Evolutionary conservation across 345 rosid genomes (phyloP), one percentile per base, ranked within the genome.

Genomic region (Brassica nigra): DNA sequence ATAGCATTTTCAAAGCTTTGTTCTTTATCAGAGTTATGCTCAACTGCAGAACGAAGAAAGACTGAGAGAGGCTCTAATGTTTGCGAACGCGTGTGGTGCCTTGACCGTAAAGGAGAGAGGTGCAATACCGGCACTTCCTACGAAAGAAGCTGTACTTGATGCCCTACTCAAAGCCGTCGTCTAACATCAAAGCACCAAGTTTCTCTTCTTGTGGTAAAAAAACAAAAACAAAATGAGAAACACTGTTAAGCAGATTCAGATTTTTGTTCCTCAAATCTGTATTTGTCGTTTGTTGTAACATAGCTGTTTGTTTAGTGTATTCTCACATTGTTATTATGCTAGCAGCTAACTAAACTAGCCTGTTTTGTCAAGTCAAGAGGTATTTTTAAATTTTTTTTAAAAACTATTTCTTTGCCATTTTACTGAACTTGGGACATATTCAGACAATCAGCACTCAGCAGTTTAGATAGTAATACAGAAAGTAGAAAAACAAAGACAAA

Each of bases 61-160:
- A 78, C 82, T 95, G 47, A 83, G 90, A 83, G 93, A 90, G 4
- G 94, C 93, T 39, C 90, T 95, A 1, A 79, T 77, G 83, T 95
- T 91, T 84, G 94, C 99, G 6, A 95, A 95, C 62, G 96, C 90
- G 0, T 95, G 99, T 7, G 99, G 98, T 23, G 99, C 99, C 36
- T 84, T 95, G 81, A 89, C 99, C 0, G 99, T 93, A 34, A 93
- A 62, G 16, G 94, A 87, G 75, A 87, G 99, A 86, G 99, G 97
- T 20, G 97, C 97, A 8, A 95, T 95, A 33, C 98, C 99, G 0
- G 97, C 98, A 1, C 85, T 95, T 85, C 98, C 99, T 10, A 90
- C 94, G 0, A 86, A 65, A 84, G 91, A 91, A 84, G 88, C 89
- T 63, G 98, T 93, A 7, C 83, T 84, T 65, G 70, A 82, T 62